Evolutionary conservation across 805 yeast genomes (phyloP).

Genomic region (Cyberlindnera sargentensis): DNA sequence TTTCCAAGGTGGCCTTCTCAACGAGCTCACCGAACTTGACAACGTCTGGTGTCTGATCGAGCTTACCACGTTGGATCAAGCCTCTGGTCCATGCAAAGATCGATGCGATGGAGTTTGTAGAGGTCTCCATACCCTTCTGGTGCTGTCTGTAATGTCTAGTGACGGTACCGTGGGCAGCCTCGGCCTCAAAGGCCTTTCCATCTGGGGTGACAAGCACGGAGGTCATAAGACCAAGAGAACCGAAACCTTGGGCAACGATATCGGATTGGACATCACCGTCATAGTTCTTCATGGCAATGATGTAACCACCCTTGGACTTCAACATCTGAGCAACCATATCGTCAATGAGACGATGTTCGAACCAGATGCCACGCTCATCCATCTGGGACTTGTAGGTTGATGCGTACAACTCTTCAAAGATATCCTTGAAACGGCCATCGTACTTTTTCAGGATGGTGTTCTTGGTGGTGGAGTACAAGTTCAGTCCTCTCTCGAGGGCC

Average conservation of each 20-base stretch:
- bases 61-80: constrained; percentile 81
- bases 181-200: constrained; percentile 91
- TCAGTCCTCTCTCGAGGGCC: constrained; percentile 73
- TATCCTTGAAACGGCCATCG: constrained; percentile 94
- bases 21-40: constrained; percentile 68
- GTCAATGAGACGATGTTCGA: constrained; percentile 93
- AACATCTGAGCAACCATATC: constrained; percentile 99
- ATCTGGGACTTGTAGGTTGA: constrained; percentile 60
- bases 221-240: constrained; percentile 94
- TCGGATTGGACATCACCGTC: constrained; percentile 98
- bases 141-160: constrained; percentile 95
- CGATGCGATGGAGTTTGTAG: constrained; percentile 95
- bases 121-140: constrained; percentile 95
- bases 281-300: constrained; percentile 94
- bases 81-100: constrained; percentile 98
- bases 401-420: constrained; percentile 77
- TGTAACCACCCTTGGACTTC: constrained; percentile 90
- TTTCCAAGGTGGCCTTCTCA: constrained; percentile 80
- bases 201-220: constrained; percentile 96
- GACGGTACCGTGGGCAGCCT: constrained; percentile 99
- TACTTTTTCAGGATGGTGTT: constrained; percentile 91
- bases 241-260: constrained; percentile 97
- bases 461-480: constrained; percentile 83
- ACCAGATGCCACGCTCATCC: constrained; percentile 83
- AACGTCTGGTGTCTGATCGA: constrained; percentile 84